Conservation (phyloP, 2,329 filamentous ascomycete genomes). For the Diaporthe citrichinensis region DNA sequence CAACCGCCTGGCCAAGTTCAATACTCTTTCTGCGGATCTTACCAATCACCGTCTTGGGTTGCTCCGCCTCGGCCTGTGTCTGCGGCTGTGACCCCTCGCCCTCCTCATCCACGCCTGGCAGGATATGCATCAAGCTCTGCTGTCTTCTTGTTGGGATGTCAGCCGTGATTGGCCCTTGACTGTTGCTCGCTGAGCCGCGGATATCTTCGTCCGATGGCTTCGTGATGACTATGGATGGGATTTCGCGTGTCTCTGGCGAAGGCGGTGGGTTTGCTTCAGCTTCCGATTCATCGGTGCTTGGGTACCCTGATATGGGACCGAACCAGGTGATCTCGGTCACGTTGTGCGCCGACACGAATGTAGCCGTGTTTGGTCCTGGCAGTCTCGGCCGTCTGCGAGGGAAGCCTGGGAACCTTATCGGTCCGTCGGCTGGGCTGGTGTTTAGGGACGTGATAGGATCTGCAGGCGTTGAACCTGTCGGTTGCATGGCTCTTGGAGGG, state of each 20-base stretch:
- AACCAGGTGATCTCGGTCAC: slow-evolving; percentile 37
- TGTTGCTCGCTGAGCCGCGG: background rate
- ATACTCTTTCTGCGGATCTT: slow-evolving; percentile 36
- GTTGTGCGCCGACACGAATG: slow-evolving; percentile 28
- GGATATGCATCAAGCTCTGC: background rate
- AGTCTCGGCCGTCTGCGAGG: background rate
- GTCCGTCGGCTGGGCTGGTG: slow-evolving; percentile 9
- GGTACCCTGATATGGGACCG: slow-evolving; percentile 19
- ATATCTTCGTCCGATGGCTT: background rate
- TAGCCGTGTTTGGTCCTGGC: slow-evolving; percentile 11
- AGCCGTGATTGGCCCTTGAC: background rate
- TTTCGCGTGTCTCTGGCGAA: background rate
- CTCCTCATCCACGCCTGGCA: slow-evolving; percentile 2
- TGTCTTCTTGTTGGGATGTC: background rate
- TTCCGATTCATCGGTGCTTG: slow-evolving; percentile 1
- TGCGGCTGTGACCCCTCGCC: background rate
- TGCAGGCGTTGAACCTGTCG: slow-evolving; percentile 12
- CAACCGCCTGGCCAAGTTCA: slow-evolving; percentile 25
- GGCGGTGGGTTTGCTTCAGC: background rate
- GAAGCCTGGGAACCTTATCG: slow-evolving; percentile 24
- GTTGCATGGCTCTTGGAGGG: slow-evolving; percentile 12
- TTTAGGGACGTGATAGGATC: slow-evolving; percentile 32
- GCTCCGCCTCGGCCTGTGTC: background rate
- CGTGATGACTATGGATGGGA: background rate
- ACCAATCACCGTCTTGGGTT: slow-evolving; percentile 2